Conservation (phyloP, 192 early-diverging fungal species). For the Backusella sp. region DNA sequence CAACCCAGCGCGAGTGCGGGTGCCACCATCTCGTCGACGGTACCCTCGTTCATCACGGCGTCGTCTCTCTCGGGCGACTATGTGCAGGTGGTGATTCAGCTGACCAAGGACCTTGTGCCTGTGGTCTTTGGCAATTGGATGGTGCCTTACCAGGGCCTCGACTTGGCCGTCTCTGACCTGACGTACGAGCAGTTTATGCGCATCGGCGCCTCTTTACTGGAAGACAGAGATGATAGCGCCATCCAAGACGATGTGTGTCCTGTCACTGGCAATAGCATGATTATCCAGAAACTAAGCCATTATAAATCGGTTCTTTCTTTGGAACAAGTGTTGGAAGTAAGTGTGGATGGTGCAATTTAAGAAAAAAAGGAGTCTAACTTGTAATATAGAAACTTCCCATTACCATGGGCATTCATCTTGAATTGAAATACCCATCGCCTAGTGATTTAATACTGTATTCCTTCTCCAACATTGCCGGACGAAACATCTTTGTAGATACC, state of each 20-base stretch:
- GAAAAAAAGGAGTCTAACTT: too few relatives aligned
- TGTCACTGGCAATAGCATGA: constrained; percentile 28
- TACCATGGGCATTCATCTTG: constrained; percentile 79
- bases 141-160: constrained; percentile 55
- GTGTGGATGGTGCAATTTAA: neutral
- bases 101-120: constrained; percentile 84
- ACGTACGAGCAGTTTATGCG: constrained; percentile 46
- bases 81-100: constrained; percentile 84
- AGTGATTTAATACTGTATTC: constrained; percentile 51
- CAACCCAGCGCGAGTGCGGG: constrained; percentile 1
- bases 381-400: constrained; percentile 56
- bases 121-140: constrained; percentile 84
- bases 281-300: constrained; percentile 17
- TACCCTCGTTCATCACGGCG: constrained; percentile 77
- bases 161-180: constrained; percentile 53
- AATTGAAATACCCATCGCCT: constrained; percentile 85
- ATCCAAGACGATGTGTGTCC: constrained; percentile 17
- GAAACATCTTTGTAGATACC: constrained; percentile 86
- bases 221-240: neutral
- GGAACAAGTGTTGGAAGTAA: constrained; percentile 77
- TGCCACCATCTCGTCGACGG: constrained; percentile 29
- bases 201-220: neutral
- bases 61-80: constrained; percentile 93
- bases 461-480: constrained; percentile 60
- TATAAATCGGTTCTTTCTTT: constrained; percentile 53